These are phyloP conservation scores for Cutaneotrichosporon sp. DNA, from an alignment of 1,284 basidiomycete species.

Conservation along the genomic window DNA sequence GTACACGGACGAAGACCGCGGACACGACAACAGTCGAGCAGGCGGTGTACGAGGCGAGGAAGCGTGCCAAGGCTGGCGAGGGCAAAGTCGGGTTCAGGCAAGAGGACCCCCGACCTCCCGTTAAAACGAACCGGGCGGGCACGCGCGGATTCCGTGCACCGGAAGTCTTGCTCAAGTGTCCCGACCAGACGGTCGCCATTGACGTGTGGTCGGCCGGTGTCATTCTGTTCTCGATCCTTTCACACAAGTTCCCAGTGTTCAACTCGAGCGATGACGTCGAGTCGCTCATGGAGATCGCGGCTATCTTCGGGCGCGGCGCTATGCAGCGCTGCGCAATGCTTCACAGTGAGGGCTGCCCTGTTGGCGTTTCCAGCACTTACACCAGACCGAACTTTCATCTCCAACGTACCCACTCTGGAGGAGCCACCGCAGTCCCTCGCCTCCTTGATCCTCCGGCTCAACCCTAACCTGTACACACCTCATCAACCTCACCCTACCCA, in stretches of 20 bases:
- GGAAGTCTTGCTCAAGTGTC: conserved; percentile 93
- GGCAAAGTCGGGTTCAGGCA: conserved; percentile 48
- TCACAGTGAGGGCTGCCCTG: conserved; percentile 63
- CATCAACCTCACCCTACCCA: conserved; percentile 44
- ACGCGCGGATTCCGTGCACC: conserved; percentile 96
- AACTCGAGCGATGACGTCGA: conserved; percentile 93
- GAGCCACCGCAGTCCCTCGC: conserved; percentile 63
- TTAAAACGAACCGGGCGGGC: conserved; percentile 93
- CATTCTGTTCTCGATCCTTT: conserved; percentile 87
- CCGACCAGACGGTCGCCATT: conserved; percentile 87
- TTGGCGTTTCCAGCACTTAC: neutral
- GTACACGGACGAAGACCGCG: conserved; percentile 45
- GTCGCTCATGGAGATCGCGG: conserved; percentile 89
- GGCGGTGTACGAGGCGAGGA: conserved; percentile 61
- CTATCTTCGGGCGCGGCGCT: conserved; percentile 73
- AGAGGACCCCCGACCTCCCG: conserved; percentile 58
- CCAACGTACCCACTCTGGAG: conserved; percentile 73
- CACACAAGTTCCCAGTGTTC: conserved; percentile 89
- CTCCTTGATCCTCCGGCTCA: conserved; percentile 68
- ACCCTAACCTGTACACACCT: conserved; percentile 64
- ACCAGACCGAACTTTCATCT: conserved; percentile 74
- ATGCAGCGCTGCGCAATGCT: conserved; percentile 84
- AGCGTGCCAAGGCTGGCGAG: conserved; percentile 49
- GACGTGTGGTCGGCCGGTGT: conserved; percentile 95
- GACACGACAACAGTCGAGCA: conserved; percentile 44